Base-by-base conservation (phyloP, 257 asterid genomes). In the Solanum medicagineum region DNA sequence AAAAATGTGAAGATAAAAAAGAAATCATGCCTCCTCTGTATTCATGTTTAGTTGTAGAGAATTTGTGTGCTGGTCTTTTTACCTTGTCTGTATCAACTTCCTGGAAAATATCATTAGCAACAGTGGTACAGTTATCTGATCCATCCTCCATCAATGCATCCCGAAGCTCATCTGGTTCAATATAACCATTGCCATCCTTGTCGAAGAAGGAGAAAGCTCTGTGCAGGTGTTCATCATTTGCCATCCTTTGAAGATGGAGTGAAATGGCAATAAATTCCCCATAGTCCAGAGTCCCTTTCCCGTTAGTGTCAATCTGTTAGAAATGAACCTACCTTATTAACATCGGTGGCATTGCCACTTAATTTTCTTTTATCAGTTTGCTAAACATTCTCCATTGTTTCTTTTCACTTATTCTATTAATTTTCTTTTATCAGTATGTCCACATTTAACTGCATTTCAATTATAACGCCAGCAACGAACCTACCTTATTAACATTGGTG, bases 61-160 rank as follows among this genome's bases (percentile, higher is more conserved):
- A 73, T 73, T 44, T 45, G 40, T 74, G 15, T 74, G 40, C 40
- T 73, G 12, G 57, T 12, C 26, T 84, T 59, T 79, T 90, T 84
- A 94, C 98, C 98, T 95, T 95, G 90, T 95, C 96, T 1, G 96
- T 92, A 91, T 95, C 97, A 88, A 92, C 97, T 89, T 95, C 98
- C 90, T 91, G 97, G 88, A 95, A 93, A 73, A 95, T 95, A 81
- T 94, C 98, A 86, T 94, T 94, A 45, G 94, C 95, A 81, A 94
- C 91, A 87, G 91, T 92, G 62, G 92, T 85, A 90, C 96, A 87
- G 84, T 93, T 94, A 87, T 93, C 97, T 66, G 87, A 91, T 84
- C 89, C 92, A 85, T 93, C 98, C 90, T 95, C 98, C 93, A 89
- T 90, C 85, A 95, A 87, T 77, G 98, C 91, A 87, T 90, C 92